Base-by-base conservation (phyloP, 306 rosid species). In the Cucurbita pepo region DNA sequence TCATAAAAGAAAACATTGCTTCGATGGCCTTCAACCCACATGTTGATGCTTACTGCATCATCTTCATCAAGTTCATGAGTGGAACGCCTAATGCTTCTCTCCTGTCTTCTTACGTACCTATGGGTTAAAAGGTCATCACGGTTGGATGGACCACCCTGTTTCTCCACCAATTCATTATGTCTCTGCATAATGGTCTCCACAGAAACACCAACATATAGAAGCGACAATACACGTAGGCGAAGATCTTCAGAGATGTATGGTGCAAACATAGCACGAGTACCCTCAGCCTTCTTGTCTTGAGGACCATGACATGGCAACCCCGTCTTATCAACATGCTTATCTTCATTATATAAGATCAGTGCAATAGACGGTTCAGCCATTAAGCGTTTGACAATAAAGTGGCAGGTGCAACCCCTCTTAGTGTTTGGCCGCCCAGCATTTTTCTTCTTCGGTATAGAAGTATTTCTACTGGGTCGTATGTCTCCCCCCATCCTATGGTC, bases 171-270 rank as follows among this genome's bases (percentile, higher is more conserved):
- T 78, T 94, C 96, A 80, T 79, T 86, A 77, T 94, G 98, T 50
- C 97, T 90, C 75, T 94, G 92, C 97, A 94, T 94, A 81, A 94
- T 94, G 47, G 91, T 89, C 85, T 94, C 98, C 79, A 90, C 95
- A 72, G 97, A 90, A 64, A 90, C 98, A 59, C 98, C 97, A 22
- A 87, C 95, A 62, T 90, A 58, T 45, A 94, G 82, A 63, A 89
- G 88, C 71, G 96, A 94, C 58, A 90, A 72, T 52, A 94, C 95
- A 77, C 90, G 90, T 54, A 91, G 92, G 13, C 87, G 88, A 59
- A 90, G 97, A 76, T 93, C 91, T 81, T 93, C 94, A 34, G 94
- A 90, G 80, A 93, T 93, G 74, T 90, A 87, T 57, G 98, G 98
- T 25, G 98, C 98, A 86, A 80, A 93, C 94, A 87, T 84, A 75